phyloP scores from a whole-genome alignment of 768 basidiomycete genomes.

The Melanogaster broomeanus region DNA sequence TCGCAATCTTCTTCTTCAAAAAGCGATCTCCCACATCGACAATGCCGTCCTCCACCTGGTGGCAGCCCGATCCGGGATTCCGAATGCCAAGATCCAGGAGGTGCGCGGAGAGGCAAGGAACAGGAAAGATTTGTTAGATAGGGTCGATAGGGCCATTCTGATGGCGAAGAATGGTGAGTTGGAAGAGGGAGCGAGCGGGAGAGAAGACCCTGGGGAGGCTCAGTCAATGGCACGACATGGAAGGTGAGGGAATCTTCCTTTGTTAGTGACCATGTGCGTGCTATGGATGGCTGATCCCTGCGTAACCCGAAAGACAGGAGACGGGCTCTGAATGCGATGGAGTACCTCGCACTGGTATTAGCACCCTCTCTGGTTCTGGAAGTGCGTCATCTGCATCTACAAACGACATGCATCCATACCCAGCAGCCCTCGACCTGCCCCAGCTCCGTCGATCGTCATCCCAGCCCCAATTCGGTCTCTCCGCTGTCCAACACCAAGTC shows the following conservation, averaged over 20 bases:
- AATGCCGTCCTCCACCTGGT: constrained; percentile 30
- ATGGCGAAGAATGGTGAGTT: constrained; percentile 26
- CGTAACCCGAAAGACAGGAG: constrained; percentile 11
- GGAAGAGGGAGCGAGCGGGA: constrained; percentile 5
- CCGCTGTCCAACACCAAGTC: constrained; percentile 9
- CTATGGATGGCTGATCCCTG: constrained; percentile 6
- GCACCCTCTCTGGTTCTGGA: constrained; percentile 4
- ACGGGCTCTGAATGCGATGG: constrained; percentile 1
- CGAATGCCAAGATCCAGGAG: constrained; percentile 31
- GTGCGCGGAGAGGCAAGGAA: constrained; percentile 31
- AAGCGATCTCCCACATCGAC: constrained; percentile 33
- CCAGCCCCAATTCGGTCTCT: constrained; percentile 26
- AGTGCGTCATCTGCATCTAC: neutral
- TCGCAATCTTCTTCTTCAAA: constrained; percentile 32
- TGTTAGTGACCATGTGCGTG: constrained; percentile 2
- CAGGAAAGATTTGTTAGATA: constrained; percentile 33
- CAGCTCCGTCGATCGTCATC: constrained; percentile 32
- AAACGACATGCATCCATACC: neutral
- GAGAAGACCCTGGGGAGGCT: neutral
- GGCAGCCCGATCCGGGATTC: constrained; percentile 34
- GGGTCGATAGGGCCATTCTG: constrained; percentile 28
- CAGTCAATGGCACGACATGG: neutral
- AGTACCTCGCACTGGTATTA: neutral
- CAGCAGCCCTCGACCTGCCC: constrained; percentile 11
- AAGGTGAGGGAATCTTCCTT: constrained; percentile 15